These are phyloP conservation scores for Clonostachys byssicola DNA, from an alignment of 2,329 filamentous ascomycete species.

Conservation along the genomic window DNA sequence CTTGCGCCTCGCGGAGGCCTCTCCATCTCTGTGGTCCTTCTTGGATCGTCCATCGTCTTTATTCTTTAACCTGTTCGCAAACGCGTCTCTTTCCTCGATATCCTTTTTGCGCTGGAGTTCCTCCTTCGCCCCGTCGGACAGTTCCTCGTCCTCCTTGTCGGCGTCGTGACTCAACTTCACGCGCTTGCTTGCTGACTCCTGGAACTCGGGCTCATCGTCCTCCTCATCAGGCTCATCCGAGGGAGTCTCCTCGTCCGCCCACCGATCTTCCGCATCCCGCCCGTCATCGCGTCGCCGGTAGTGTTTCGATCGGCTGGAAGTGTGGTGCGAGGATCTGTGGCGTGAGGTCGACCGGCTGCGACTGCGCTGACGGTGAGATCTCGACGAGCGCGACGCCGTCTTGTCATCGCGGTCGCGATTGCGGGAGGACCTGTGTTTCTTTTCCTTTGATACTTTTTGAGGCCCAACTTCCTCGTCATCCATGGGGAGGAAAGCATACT, in stretches of 20 bases:
- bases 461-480: constrained; percentile 57
- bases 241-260: constrained; percentile 71
- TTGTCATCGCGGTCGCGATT: constrained; percentile 28
- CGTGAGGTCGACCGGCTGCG: constrained; percentile 25
- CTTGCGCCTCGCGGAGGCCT: constrained; percentile 50
- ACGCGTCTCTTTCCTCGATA: constrained; percentile 72
- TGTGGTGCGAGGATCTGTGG: constrained; percentile 11
- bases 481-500: constrained; percentile 66
- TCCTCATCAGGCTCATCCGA: constrained; percentile 33
- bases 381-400: constrained; percentile 15
- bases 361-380: constrained; percentile 9
- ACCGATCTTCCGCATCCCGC: constrained; percentile 67
- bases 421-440: constrained; percentile 35
- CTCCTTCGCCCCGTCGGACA: constrained; percentile 56
- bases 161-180: constrained; percentile 58
- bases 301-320: constrained; percentile 27
- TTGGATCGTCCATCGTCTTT: constrained; percentile 70
- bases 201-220: constrained; percentile 53
- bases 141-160: constrained; percentile 34
- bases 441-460: constrained; percentile 45
- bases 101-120: constrained; percentile 61
- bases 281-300: constrained; percentile 34
- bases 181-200: constrained; percentile 68
- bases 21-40: constrained; percentile 57
- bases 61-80: constrained; percentile 69